Base-by-base conservation (phyloP, 331 rosid genomes). In the Phaseolus coccineus region DNA sequence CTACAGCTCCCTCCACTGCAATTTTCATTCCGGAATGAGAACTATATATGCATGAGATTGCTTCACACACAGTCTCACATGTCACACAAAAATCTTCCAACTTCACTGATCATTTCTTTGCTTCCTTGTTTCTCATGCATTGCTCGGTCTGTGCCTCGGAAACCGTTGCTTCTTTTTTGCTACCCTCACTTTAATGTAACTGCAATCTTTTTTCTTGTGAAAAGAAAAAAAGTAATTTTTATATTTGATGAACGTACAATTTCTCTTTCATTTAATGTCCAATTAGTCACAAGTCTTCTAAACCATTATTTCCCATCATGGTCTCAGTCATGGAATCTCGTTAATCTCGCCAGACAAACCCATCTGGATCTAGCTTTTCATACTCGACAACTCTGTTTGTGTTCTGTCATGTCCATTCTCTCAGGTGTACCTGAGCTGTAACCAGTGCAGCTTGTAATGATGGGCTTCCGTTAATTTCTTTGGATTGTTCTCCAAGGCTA, bases 381-480 rank as follows among this genome's bases (percentile, higher is more conserved):
- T 42, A 24, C 24, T 76, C 58, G 46, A 47, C 56, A 39, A 8
- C 25, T 78, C 27, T 56, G 58, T 78, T 87, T 30, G 9, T 51
- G 63, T 53, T 72, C 51, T 72, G 77, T 72, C 44, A 73, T 83
- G 80, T 77, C 57, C 84, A 71, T 83, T 86, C 72, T 85, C 82
- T 66, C 63, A 71, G 70, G 25, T 55, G 77, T 84, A 70, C 85
- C 71, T 83, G 56, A 81, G 68, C 53, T 57, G 50, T 68, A 27
- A 27, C 75, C 65, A 86, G 84, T 88, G 87, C 87, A 78, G 87
- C 69, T 82, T 71, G 57, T 65, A 68, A 76, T 51, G 1, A 88
- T 84, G 92, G 81, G 85, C 73, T 85, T 75, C 80, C 91, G 90
- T 84, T 91, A 89, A 74, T 69, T 87, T 77, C 62, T 62, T 39